Conservation (phyloP, 345 rosid species). For the Alliaria petiolata region DNA sequence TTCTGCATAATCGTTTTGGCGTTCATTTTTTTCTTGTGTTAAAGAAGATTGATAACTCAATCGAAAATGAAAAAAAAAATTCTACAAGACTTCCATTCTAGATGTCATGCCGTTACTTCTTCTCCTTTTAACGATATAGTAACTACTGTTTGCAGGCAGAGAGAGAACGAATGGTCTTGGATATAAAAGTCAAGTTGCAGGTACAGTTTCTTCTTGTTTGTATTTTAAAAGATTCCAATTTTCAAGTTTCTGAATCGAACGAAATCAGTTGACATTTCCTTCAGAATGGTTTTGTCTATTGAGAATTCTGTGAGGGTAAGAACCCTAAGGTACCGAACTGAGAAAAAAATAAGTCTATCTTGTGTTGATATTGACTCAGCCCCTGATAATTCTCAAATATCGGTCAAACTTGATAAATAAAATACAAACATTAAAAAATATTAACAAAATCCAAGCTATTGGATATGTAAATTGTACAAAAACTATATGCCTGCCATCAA, state of each 20-base stretch:
- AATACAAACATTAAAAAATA: background rate
- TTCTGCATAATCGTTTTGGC: conserved; percentile 1
- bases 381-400: background rate
- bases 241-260: conserved; percentile 8
- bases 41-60: background rate
- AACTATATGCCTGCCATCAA: background rate
- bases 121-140: conserved; percentile 14
- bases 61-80: background rate
- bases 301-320: conserved; percentile 8
- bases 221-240: conserved; percentile 2
- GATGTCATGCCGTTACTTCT: background rate
- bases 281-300: background rate
- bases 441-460: background rate
- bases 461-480: background rate
- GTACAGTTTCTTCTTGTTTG: conserved; percentile 33
- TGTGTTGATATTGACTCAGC: conserved; percentile 9
- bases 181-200: conserved; percentile 97
- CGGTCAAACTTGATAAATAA: conserved; percentile 9
- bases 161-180: conserved; percentile 97
- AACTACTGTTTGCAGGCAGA: conserved; percentile 58
- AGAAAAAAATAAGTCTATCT: background rate
- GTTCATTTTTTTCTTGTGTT: background rate
- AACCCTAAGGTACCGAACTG: background rate
- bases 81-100: conserved; percentile 3
- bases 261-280: background rate